A percentile compares a stretch with the other conserved stretches of the same genome.
These are phyloP conservation scores for Xylariaceae sp. DNA, from an alignment of 2,329 filamentous ascomycete species.

Conservation along the genomic window DNA sequence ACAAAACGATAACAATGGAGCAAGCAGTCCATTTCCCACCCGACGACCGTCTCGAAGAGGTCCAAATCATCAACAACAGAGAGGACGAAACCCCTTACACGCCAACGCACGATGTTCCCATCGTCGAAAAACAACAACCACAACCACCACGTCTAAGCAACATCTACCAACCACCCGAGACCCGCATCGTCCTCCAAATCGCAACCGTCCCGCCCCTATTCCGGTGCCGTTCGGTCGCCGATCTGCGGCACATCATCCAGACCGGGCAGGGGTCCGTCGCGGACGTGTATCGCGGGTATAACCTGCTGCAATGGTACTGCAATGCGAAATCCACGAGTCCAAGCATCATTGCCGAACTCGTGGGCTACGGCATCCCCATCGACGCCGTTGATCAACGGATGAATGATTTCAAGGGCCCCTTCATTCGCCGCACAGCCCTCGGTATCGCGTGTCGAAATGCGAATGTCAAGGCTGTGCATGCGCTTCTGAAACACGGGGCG, in stretches of 20 bases:
- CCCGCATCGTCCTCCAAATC: not conserved
- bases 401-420: not conserved
- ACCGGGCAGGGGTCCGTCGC: conserved; percentile 1
- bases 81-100: no score
- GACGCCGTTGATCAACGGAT: conserved; percentile 13
- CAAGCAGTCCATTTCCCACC: not conserved
- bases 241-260: conserved; percentile 6
- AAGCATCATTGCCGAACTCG: conserved; percentile 7
- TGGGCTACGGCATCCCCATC: conserved; percentile 11
- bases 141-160: no score
- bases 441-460: conserved; percentile 16
- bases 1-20: not conserved
- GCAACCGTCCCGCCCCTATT: conserved; percentile 13
- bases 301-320: conserved; percentile 19
- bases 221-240: conserved; percentile 8
- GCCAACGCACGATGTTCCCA: no score
- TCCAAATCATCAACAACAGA: not conserved
- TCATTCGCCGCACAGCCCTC: conserved; percentile 12
- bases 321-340: conserved; percentile 15
- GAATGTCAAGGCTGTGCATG: conserved; percentile 14
- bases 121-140: no score
- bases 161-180: not conserved
- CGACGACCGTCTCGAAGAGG: not conserved
- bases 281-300: conserved; percentile 14
- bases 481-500: conserved; percentile 11